Conservation (phyloP, 805 yeast species). For the Teunomyces aglyptinius region DNA sequence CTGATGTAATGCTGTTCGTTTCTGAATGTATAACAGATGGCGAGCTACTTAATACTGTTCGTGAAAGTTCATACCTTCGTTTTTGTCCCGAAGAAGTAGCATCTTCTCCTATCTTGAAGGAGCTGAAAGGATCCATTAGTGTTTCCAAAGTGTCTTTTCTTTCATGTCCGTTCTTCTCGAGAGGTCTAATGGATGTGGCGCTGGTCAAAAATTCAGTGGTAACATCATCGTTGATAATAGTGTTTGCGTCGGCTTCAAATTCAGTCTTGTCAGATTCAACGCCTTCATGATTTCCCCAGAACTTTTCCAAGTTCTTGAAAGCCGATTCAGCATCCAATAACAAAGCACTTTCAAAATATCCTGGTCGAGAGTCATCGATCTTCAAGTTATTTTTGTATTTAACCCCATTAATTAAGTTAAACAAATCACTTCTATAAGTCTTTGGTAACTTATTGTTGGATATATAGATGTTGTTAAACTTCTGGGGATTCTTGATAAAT, state of each 20-base stretch:
- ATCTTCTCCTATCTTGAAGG: slow-evolving; percentile 5
- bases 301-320: slow-evolving; percentile 41
- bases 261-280: slow-evolving; percentile 5
- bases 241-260: slow-evolving; percentile 2
- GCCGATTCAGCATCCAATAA: slow-evolving; percentile 51
- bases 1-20: slow-evolving; percentile 7
- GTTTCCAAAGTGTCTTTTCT: slow-evolving; percentile 14
- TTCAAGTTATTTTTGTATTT: slow-evolving; percentile 45
- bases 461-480: slow-evolving; percentile 40
- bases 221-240: slow-evolving; percentile 1
- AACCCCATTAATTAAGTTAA: slow-evolving; percentile 56
- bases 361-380: slow-evolving; percentile 61
- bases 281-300: slow-evolving; percentile 19
- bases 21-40: slow-evolving; percentile 13
- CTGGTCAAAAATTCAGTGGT: slow-evolving; percentile 3
- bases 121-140: slow-evolving; percentile 16
- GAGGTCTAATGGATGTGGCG: background rate
- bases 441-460: slow-evolving; percentile 44
- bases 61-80: slow-evolving; percentile 19
- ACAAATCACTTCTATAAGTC: slow-evolving; percentile 51
- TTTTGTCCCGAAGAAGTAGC: slow-evolving; percentile 5
- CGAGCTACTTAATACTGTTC: slow-evolving; percentile 14
- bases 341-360: slow-evolving; percentile 57
- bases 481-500: slow-evolving; percentile 28
- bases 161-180: slow-evolving; percentile 9